Conservation (phyloP, 345 rosid species). For the Salix viminalis region DNA sequence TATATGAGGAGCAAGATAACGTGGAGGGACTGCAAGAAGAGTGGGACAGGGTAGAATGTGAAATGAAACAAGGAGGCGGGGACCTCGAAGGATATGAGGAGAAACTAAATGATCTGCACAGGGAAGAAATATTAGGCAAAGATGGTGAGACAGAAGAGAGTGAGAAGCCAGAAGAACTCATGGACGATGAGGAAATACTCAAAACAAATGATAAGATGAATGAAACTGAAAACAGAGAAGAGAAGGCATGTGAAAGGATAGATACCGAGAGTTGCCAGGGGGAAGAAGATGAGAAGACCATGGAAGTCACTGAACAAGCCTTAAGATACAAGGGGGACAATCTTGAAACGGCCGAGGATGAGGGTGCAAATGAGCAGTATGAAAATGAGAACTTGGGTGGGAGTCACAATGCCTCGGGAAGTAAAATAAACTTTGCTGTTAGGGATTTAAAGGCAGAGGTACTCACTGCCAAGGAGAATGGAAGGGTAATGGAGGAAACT, state of each 20-base stretch:
- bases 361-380: slow-evolving; percentile 22
- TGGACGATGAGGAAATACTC: slow-evolving; percentile 15
- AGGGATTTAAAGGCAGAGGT: slow-evolving; percentile 19
- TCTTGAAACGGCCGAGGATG: slow-evolving; percentile 24
- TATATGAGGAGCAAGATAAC: slow-evolving; percentile 16
- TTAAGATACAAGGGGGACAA: slow-evolving; percentile 15
- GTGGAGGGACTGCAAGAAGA: slow-evolving; percentile 20
- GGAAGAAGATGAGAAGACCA: slow-evolving; percentile 27
- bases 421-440: slow-evolving; percentile 21
- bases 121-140: slow-evolving; percentile 11
- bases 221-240: slow-evolving; percentile 8
- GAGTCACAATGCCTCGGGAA: slow-evolving; percentile 24
- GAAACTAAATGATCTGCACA: slow-evolving; percentile 8
- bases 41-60: slow-evolving; percentile 22
- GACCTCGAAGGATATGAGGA: slow-evolving; percentile 23
- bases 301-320: slow-evolving; percentile 24
- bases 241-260: not conserved
- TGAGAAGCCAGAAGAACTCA: slow-evolving; percentile 7
- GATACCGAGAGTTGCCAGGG: slow-evolving; percentile 28
- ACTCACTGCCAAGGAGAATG: slow-evolving; percentile 25
- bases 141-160: slow-evolving; percentile 10
- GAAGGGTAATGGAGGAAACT: slow-evolving; percentile 20
- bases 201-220: slow-evolving; percentile 9
- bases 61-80: slow-evolving; percentile 15
- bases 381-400: slow-evolving; percentile 16